A percentile compares a stretch with the other conserved stretches of the same genome.
phyloP scores from a whole-genome alignment of 1,284 basidiomycete genomes.

The Sphaerobolus stellatus region DNA sequence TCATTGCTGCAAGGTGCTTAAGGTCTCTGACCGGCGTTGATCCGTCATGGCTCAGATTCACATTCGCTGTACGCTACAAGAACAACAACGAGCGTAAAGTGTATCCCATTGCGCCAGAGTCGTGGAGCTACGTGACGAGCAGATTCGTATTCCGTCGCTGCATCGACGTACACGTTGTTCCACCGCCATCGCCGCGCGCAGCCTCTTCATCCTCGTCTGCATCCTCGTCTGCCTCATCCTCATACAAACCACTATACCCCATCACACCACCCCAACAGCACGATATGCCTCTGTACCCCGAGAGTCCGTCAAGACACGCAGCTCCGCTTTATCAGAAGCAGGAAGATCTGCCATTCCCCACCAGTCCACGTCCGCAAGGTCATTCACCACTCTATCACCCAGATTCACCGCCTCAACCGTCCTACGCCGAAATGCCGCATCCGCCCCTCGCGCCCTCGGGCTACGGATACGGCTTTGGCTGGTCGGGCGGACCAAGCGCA shows the following conservation, averaged over 20 bases:
- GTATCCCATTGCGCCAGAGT: conserved; percentile 2
- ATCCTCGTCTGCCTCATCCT: background rate
- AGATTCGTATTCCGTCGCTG: conserved; percentile 4
- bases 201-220: conserved; percentile 1
- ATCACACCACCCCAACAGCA: background rate
- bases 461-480: conserved; percentile 12
- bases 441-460: background rate
- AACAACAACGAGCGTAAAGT: conserved; percentile 5
- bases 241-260: conserved; percentile 3
- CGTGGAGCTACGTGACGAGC: conserved; percentile 9
- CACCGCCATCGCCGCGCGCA: background rate
- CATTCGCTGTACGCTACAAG: conserved; percentile 9
- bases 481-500: conserved; percentile 1
- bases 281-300: background rate
- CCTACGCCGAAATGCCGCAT: conserved; percentile 3
- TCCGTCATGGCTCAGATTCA: conserved; percentile 11
- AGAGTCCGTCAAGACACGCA: background rate
- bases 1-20: conserved; percentile 1
- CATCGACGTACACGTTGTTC: conserved; percentile 9
- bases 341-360: background rate
- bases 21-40: conserved; percentile 4
- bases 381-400: background rate
- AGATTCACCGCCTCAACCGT: background rate
- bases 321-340: conserved; percentile 5
- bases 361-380: background rate